phyloP scores from a whole-genome alignment of 2,329 filamentous ascomycete genomes.

The Xylariomycetidae sp. region DNA sequence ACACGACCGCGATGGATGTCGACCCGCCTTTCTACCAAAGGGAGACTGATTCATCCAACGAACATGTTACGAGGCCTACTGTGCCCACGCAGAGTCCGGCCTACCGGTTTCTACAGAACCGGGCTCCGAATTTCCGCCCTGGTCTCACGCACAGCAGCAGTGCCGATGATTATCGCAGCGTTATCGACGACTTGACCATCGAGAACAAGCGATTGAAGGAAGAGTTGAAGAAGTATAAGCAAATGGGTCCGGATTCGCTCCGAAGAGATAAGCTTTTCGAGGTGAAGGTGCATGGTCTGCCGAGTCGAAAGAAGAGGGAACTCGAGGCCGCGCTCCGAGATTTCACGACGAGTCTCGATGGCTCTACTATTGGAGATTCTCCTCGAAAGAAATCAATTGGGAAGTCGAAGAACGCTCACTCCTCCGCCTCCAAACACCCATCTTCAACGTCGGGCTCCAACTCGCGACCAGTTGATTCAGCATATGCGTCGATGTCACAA shows the following conservation, averaged over 20 bases:
- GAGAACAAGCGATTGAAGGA: conserved; percentile 77
- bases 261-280: conserved; percentile 78
- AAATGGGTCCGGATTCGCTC: conserved; percentile 59
- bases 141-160: conserved; percentile 50
- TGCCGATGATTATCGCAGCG: conserved; percentile 71
- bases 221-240: conserved; percentile 66
- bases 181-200: conserved; percentile 83
- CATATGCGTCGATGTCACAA: conserved; percentile 67
- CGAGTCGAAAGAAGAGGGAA: conserved; percentile 69
- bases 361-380: conserved; percentile 36
- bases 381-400: conserved; percentile 37
- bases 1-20: conserved; percentile 44
- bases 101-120: conserved; percentile 18
- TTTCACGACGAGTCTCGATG: conserved; percentile 62
- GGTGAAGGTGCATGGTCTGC: conserved; percentile 71
- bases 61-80: conserved; percentile 28
- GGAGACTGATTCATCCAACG: conserved; percentile 47
- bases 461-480: conserved; percentile 53
- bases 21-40: conserved; percentile 54
- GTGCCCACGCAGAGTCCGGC: conserved; percentile 19
- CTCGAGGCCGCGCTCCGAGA: conserved; percentile 68
- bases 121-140: conserved; percentile 24
- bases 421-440: conserved; percentile 46
- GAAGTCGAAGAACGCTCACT: conserved; percentile 37
- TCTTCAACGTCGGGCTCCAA: conserved; percentile 51